Percentiles rank a stretch among this genome's conserved stretches.
These are phyloP conservation scores for Aspergillus ibericus DNA, from an alignment of 2,329 filamentous ascomycete genomes.

Conservation along the genomic window DNA sequence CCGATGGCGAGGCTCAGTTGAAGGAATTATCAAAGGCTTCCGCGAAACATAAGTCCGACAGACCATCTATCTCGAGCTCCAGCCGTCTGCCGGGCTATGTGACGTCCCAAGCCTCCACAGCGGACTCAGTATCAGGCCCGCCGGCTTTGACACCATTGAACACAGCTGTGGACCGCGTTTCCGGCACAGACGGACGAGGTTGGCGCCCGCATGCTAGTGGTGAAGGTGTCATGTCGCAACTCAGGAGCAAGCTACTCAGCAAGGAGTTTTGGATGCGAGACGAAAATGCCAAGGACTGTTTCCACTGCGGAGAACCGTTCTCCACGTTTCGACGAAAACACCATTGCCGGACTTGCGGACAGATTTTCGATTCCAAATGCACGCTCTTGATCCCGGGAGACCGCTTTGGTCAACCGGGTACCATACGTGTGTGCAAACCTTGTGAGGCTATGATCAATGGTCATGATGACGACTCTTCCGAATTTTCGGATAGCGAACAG, in stretches of 20 bases:
- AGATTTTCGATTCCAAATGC: conserved; percentile 96
- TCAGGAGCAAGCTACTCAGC: conserved; percentile 83
- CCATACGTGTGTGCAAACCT: conserved; percentile 85
- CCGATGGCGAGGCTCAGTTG: conserved; percentile 29
- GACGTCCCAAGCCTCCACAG: conserved; percentile 43
- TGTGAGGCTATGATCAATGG: conserved; percentile 90
- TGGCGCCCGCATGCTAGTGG: conserved; percentile 21
- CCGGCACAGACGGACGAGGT: conserved; percentile 18
- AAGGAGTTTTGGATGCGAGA: conserved; percentile 99
- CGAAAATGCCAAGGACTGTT: conserved; percentile 96
- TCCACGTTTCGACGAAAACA: conserved; percentile 94
- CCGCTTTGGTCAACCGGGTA: conserved; percentile 81
- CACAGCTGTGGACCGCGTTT: conserved; percentile 27
- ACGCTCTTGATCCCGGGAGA: conserved; percentile 86
- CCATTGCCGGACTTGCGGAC: conserved; percentile 92
- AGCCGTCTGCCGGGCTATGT: conserved; percentile 48
- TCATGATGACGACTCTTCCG: conserved; percentile 86
- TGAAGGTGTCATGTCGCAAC: conserved; percentile 54
- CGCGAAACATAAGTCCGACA: conserved; percentile 30
- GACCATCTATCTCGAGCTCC: conserved; percentile 42
- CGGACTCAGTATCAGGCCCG: conserved; percentile 45
- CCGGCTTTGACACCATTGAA: conserved; percentile 39
- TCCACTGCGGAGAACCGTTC: conserved; percentile 85
- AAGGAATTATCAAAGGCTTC: conserved; percentile 30
- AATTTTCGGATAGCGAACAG: conserved; percentile 72